Evolutionary conservation across 257 asterid genomes (phyloP).

Genomic region (Nicotiana knightiana): DNA sequence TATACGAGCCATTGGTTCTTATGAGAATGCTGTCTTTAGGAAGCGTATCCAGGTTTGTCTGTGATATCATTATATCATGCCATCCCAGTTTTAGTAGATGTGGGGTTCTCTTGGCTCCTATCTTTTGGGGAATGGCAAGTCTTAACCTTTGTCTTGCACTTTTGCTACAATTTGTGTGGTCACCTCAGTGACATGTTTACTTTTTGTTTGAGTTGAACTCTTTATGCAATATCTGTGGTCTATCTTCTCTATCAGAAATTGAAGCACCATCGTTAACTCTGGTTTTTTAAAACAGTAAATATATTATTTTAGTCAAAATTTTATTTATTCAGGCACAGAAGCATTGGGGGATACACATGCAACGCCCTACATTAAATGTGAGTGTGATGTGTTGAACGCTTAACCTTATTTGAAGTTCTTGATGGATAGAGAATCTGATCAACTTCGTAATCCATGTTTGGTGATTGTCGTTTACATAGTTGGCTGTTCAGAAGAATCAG

Average conservation of each 20-base stretch:
- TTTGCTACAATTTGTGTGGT: background rate
- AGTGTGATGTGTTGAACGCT: slow-evolving; percentile 11
- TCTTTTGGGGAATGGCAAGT: too few relatives aligned
- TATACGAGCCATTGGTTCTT: slow-evolving; percentile 41
- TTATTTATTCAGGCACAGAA: slow-evolving; percentile 25
- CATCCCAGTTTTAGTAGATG: too few relatives aligned
- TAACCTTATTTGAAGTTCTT: background rate
- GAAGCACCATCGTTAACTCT: too few relatives aligned
- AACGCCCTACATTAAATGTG: slow-evolving; percentile 15
- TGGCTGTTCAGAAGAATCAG: slow-evolving; percentile 8
- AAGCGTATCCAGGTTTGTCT: slow-evolving; percentile 40
- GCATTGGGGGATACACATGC: slow-evolving; percentile 8
- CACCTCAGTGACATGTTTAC: too few relatives aligned
- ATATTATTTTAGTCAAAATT: background rate
- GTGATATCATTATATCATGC: background rate
- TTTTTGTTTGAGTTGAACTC: too few relatives aligned
- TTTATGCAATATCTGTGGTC: too few relatives aligned
- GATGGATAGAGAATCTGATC: slow-evolving; percentile 8
- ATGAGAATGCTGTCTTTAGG: slow-evolving; percentile 44
- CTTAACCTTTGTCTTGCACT: background rate
- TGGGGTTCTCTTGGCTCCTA: too few relatives aligned
- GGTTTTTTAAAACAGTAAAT: too few relatives aligned
- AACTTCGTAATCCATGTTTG: slow-evolving; percentile 10
- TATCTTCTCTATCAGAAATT: too few relatives aligned
- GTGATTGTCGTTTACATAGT: slow-evolving; percentile 22